These are phyloP conservation scores for Linum trigynum DNA, from an alignment of 345 rosid genomes.

Conservation along the genomic window DNA sequence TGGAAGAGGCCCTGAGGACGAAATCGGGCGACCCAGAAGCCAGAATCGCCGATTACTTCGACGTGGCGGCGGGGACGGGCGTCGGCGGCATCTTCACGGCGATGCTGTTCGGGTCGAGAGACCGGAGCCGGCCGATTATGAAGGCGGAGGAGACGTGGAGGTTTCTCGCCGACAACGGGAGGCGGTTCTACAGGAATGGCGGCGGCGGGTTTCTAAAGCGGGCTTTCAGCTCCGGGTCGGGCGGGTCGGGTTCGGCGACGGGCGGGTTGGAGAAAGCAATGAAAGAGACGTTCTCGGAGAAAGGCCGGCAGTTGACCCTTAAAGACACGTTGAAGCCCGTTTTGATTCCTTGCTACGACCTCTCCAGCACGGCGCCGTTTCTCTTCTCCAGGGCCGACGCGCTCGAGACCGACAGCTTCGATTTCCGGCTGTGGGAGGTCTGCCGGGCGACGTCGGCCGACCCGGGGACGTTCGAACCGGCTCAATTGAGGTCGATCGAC, in stretches of 20 bases:
- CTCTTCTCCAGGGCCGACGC: slow-evolving; percentile 97
- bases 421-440: slow-evolving; percentile 82
- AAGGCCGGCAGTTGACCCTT: slow-evolving; percentile 42
- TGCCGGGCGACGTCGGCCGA: slow-evolving; percentile 92
- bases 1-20: slow-evolving; percentile 62
- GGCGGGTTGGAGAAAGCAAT: slow-evolving; percentile 45
- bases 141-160: slow-evolving; percentile 88
- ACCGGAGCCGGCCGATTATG: slow-evolving; percentile 56
- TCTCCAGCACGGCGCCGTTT: slow-evolving; percentile 78
- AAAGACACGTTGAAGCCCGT: slow-evolving; percentile 91
- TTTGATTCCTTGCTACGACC: slow-evolving; percentile 82
- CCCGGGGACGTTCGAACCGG: slow-evolving; percentile 65
- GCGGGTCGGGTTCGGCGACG: slow-evolving; percentile 34
- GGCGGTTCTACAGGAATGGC: slow-evolving; percentile 38
- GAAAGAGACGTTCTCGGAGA: slow-evolving; percentile 59
- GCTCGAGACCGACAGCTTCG: slow-evolving; percentile 71
- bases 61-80: slow-evolving; percentile 87
- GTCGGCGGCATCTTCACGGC: slow-evolving; percentile 86
- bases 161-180: slow-evolving; percentile 62
- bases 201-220: slow-evolving; percentile 36
- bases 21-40: slow-evolving; percentile 90
- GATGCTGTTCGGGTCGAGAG: slow-evolving; percentile 76
- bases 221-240: slow-evolving; percentile 33
- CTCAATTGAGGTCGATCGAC: slow-evolving; percentile 58
- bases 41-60: slow-evolving; percentile 80